Base-by-base conservation (phyloP, 2,329 filamentous ascomycete genomes). In the Lasiodiplodia theobromae region DNA sequence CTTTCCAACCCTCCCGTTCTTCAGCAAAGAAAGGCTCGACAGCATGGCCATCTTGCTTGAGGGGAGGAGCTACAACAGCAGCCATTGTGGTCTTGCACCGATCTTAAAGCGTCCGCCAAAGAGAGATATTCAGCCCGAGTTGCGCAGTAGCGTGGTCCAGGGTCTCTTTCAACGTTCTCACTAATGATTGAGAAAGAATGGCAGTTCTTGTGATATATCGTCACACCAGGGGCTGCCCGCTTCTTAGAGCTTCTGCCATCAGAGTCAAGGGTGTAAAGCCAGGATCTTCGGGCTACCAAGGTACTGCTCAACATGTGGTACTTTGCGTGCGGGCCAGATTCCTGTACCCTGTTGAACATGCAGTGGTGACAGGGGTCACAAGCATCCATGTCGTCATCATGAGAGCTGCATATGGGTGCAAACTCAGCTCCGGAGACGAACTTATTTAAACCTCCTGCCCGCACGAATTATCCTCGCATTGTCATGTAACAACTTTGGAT, bases 1-100 rank as follows among this genome's bases (percentile, higher is more conserved):
- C 83, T 69, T 80, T 80, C 83, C 84, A 86, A 8, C 83, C 83
- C 31, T 79, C 74, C 8, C 76, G 74, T 70, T 86, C 84, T 58
- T 82, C 79, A 1, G 77, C 73, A 62, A 85, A 85, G 64, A 47
- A 67, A 12, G 64, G 64, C 28, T 25, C 31, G 14, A n/a, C 52
- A 4, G 1, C 7, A 12, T 31, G 14, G 12, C 52, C 4, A 56
- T 34, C 18, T 18, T 44, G 16, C 16, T 14, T 14, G 40, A 10
- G 18, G 3, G 14, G 40, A 1, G 18, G 8, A n/a, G 40, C 40
- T 44, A 34, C 53, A 11, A 18, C 53, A 21, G 53, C 31, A 56
- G 53, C 53, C 53, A 56, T 56, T 37, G 21, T 25, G 28, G 25
- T 44, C 16, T 44, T 44, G 18, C 40, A 18, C 18, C 18, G 18